These are phyloP conservation scores for Mucuna pruriens DNA, from an alignment of 306 rosid genomes.

Conservation along the genomic window DNA sequence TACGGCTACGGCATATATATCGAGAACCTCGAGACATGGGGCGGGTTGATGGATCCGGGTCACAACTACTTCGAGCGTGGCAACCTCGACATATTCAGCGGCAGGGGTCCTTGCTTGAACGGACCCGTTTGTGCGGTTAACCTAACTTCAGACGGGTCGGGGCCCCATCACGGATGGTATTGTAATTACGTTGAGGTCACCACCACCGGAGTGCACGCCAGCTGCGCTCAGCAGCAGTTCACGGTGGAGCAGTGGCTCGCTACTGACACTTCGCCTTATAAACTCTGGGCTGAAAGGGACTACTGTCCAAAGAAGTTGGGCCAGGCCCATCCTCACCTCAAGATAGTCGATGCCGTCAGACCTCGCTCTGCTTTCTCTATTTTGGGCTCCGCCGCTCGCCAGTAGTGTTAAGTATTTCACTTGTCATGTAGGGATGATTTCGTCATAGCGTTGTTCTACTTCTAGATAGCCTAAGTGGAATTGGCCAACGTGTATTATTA, in stretches of 20 bases:
- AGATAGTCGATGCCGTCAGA: not conserved
- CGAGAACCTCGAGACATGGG: constrained; percentile 64
- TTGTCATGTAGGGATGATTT: too few species aligned
- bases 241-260: constrained; percentile 88
- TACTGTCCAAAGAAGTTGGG: constrained; percentile 32
- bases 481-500: too few species aligned
- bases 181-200: constrained; percentile 81
- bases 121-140: constrained; percentile 63
- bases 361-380: constrained; percentile 13
- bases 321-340: not conserved
- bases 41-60: constrained; percentile 68
- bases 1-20: constrained; percentile 51
- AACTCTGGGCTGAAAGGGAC: constrained; percentile 50
- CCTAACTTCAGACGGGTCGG: constrained; percentile 80
- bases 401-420: too few species aligned
- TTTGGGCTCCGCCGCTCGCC: not conserved
- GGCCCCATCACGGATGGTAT: constrained; percentile 85
- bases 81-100: constrained; percentile 85
- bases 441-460: too few species aligned
- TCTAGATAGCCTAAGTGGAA: too few species aligned
- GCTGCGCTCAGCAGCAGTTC: constrained; percentile 59
- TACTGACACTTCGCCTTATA: constrained; percentile 64
- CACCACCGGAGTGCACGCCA: constrained; percentile 59
- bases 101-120: constrained; percentile 66
- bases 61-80: constrained; percentile 82